Base-by-base conservation (phyloP, 1,284 basidiomycete species). In the Trichosporon sp. region DNA sequence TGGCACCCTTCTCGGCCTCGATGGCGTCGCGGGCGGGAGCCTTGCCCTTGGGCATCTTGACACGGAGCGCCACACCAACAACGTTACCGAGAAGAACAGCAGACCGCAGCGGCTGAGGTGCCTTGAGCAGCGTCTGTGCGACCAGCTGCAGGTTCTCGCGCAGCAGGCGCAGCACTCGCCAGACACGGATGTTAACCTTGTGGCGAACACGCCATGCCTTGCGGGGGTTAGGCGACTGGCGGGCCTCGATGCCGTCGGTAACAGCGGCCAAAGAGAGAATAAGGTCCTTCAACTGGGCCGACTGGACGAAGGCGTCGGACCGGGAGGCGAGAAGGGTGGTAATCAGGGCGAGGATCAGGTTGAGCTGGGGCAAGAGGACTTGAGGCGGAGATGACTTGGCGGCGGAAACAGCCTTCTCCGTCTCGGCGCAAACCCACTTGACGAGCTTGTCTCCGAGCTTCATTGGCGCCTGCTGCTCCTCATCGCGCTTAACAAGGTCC, bases 391-490 rank as follows among this genome's bases (percentile, higher is more conserved):
- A 71, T 64, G 72, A 71, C 65, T 69, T 72, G 32, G 66, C 38
- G 1, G 68, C 27, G 6, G 69, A 56, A 0, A 77, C 65, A 5
- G 71, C 73, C 67, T 81, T 81, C 11, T 80, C 81, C 12, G 74
- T 76, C 68, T 81, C 80, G 9, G 72, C 65, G 12, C 68, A 66
- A 0, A 73, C 70, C 79, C 79, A 81, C 73, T 81, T 81, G 68
- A 77, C 79, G 11, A 81, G 73, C 75, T 81, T 80, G 71, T 81
- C 79, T 9, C 76, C 79, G 3, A 81, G 74, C 70, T 80, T 78
- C n/a, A 75, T 63, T 27, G 69, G 63, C 11, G 67, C 65, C 15
- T 70, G 65, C 62, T 68, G 67, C 65, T 65, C 62, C 68, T 83
- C 80, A 68, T 82, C 81, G 25, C 81, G 73, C 44, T 64, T 64